Percentiles rank a stretch among this genome's conserved stretches.
Conservation (phyloP, 306 rosid species). For the Rosa chinensis region DNA sequence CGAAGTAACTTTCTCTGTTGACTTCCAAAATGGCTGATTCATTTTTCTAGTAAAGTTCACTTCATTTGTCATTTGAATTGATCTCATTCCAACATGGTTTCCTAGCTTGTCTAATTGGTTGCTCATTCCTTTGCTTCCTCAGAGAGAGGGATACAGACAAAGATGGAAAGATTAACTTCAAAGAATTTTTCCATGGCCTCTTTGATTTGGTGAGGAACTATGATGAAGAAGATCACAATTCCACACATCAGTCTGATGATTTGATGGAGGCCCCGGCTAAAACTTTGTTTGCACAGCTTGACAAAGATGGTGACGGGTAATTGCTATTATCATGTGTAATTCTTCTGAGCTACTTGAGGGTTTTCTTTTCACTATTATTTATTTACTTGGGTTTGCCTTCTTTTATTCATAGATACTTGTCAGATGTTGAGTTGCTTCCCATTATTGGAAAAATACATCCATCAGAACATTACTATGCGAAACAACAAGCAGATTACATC, state of each 20-base stretch:
- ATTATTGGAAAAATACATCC: slow-evolving; percentile 94
- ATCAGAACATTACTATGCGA: slow-evolving; percentile 89
- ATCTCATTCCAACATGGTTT: background rate
- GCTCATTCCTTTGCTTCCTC: slow-evolving; percentile 22
- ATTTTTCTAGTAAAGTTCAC: background rate
- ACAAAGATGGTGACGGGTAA: slow-evolving; percentile 93
- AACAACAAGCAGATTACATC: slow-evolving; percentile 90
- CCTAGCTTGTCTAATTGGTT: slow-evolving; percentile 28
- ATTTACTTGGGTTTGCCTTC: slow-evolving; percentile 23
- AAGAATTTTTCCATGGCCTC: slow-evolving; percentile 95
- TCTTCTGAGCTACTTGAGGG: slow-evolving; percentile 10
- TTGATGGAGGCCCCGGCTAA: slow-evolving; percentile 76
- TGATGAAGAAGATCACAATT: slow-evolving; percentile 72
- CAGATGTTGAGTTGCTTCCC: slow-evolving; percentile 73
- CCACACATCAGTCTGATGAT: slow-evolving; percentile 52
- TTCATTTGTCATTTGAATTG: background rate
- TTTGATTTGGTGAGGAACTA: slow-evolving; percentile 95
- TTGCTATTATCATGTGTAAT: slow-evolving; percentile 16
- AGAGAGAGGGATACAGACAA: slow-evolving; percentile 91
- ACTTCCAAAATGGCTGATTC: background rate
- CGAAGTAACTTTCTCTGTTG: background rate
- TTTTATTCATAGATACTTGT: slow-evolving; percentile 55
- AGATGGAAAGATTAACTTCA: slow-evolving; percentile 88
- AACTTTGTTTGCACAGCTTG: slow-evolving; percentile 75
- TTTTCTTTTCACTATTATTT: slow-evolving; percentile 28